Evolutionary conservation across 2,329 filamentous ascomycete genomes (phyloP).

Genomic region (Aschersonia sp.): DNA sequence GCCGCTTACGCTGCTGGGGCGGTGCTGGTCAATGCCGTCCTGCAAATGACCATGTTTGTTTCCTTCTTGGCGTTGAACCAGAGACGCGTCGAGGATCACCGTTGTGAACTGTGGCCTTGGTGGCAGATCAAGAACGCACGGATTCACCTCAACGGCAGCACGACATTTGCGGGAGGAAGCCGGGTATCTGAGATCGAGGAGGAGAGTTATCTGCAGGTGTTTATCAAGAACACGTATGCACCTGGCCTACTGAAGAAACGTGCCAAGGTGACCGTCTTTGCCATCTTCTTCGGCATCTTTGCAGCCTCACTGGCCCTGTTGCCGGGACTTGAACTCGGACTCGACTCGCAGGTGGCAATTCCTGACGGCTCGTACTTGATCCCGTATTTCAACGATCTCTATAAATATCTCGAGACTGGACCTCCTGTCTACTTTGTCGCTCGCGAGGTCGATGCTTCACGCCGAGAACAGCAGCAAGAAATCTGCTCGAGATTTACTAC

Average conservation of each 20-base stretch:
- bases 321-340: slow-evolving; percentile 69
- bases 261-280: slow-evolving; percentile 61
- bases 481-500: slow-evolving; percentile 86
- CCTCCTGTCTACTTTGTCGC: slow-evolving; percentile 96
- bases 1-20: slow-evolving; percentile 92
- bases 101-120: slow-evolving; percentile 87
- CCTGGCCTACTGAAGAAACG: slow-evolving; percentile 68
- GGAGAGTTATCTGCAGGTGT: slow-evolving; percentile 69
- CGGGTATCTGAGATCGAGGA: slow-evolving; percentile 63
- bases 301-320: slow-evolving; percentile 74
- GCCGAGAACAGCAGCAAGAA: slow-evolving; percentile 63
- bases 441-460: slow-evolving; percentile 62
- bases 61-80: slow-evolving; percentile 88
- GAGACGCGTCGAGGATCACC: slow-evolving; percentile 70
- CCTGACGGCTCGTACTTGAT: slow-evolving; percentile 92
- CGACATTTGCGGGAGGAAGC: slow-evolving; percentile 37
- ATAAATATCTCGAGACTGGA: slow-evolving; percentile 79
- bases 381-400: slow-evolving; percentile 90
- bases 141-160: slow-evolving; percentile 43
- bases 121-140: slow-evolving; percentile 65
- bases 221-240: slow-evolving; percentile 84
- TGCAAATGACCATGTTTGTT: slow-evolving; percentile 95
- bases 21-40: slow-evolving; percentile 90
- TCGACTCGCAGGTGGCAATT: slow-evolving; percentile 90
- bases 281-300: slow-evolving; percentile 77